Percentiles rank a stretch among this genome's conserved stretches.
Conservation (phyloP, 306 rosid species). For the Lotus japonicus region DNA sequence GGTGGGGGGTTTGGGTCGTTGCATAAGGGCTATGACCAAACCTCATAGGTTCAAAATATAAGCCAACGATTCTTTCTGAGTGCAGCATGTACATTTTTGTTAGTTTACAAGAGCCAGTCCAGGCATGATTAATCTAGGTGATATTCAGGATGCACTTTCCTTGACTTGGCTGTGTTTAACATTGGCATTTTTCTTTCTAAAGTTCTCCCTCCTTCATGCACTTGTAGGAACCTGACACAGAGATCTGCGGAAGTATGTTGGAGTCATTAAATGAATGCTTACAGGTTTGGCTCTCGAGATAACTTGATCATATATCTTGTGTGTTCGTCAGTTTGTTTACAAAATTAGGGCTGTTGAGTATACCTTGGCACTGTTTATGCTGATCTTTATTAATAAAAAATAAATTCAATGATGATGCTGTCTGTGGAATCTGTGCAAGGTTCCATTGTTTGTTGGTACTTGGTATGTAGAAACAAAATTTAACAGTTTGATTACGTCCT, state of each 20-base stretch:
- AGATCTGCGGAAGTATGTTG: conserved; percentile 91
- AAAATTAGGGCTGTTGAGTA: neutral
- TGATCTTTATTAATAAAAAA: neutral
- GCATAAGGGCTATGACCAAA: too few relatives aligned
- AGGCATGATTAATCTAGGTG: neutral
- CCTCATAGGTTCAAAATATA: too few relatives aligned
- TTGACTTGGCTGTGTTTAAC: neutral
- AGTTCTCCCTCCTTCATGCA: conserved; percentile 14
- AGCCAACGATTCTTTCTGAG: neutral
- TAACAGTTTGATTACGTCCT: neutral
- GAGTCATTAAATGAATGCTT: conserved; percentile 88
- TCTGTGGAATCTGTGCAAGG: too few relatives aligned
- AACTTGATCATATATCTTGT: neutral
- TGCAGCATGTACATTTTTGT: neutral
- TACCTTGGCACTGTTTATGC: neutral
- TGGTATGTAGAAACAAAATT: neutral
- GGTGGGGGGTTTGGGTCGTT: too few relatives aligned
- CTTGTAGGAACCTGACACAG: conserved; percentile 97
- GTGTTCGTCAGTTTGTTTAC: neutral
- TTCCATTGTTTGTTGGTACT: neutral
- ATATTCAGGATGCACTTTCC: neutral
- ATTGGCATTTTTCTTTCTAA: conserved; percentile 8
- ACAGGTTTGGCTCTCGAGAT: conserved; percentile 52
- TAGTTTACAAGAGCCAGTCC: neutral
- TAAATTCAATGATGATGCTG: neutral